These are phyloP conservation scores for Dioscorea zingiberensis DNA, from an alignment of 106 monocot genomes.

Conservation along the genomic window DNA sequence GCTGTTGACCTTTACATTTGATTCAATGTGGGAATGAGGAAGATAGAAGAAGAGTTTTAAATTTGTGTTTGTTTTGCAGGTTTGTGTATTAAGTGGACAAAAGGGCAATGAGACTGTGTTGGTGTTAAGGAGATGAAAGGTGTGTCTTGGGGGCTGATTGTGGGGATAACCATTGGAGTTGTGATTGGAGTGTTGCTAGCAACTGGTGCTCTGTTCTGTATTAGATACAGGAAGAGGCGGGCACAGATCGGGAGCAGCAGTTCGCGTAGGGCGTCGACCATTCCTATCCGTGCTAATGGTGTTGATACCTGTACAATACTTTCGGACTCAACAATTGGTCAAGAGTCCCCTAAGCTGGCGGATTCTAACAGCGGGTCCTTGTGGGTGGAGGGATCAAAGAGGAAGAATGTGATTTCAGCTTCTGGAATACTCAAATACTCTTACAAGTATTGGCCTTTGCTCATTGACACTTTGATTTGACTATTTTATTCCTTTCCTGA, in stretches of 20 bases:
- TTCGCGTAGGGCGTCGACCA: slow-evolving; percentile 53
- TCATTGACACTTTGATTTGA: too few species aligned
- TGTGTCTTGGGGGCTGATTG: slow-evolving; percentile 53
- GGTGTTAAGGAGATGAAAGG: slow-evolving; percentile 42
- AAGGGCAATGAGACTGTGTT: slow-evolving; percentile 4
- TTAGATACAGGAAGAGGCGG: slow-evolving; percentile 34
- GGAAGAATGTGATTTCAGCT: slow-evolving; percentile 33
- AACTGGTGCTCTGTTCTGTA: slow-evolving; percentile 41
- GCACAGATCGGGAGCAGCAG: slow-evolving; percentile 43
- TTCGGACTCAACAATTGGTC: slow-evolving; percentile 60
- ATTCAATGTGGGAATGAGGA: too few species aligned
- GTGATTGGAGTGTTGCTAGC: slow-evolving; percentile 69
- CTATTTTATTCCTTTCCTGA: too few species aligned
- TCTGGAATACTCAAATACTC: slow-evolving; percentile 68
- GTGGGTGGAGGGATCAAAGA: slow-evolving; percentile 41
- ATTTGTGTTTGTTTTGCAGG: too few species aligned
- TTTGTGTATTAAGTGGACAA: background rate
- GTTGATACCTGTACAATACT: slow-evolving; percentile 40
- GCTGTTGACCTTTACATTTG: too few species aligned
- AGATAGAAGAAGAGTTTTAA: too few species aligned
- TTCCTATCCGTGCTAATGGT: slow-evolving; percentile 64
- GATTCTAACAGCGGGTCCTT: slow-evolving; percentile 9
- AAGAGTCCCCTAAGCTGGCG: slow-evolving; percentile 44
- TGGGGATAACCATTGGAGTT: slow-evolving; percentile 74
- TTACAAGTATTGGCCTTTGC: slow-evolving; percentile 45